Percentiles rank a stretch among this genome's conserved stretches.
phyloP scores from a whole-genome alignment of 2,329 filamentous ascomycete species.

The Albophoma yamanashiensis region DNA sequence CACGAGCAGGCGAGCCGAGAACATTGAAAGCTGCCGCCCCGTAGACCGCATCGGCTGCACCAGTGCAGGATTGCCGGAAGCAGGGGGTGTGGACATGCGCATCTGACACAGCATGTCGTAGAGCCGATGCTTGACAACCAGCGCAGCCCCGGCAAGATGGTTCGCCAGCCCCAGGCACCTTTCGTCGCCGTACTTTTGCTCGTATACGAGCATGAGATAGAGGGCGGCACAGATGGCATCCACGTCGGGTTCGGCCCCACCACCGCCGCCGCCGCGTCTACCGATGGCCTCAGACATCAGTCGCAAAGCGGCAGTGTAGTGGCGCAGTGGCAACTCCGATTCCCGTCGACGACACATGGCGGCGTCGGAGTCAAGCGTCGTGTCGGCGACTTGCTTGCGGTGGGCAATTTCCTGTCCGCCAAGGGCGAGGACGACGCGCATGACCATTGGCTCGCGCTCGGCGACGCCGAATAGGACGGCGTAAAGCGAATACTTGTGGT shows the following conservation, averaged over 20 bases:
- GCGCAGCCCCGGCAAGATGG: neutral
- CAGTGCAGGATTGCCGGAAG: neutral
- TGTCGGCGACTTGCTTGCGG: neutral
- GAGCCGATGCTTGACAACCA: neutral
- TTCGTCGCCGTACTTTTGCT: slow-evolving; percentile 25
- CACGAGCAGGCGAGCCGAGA: neutral
- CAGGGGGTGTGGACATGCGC: neutral
- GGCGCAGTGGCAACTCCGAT: neutral
- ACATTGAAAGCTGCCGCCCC: neutral
- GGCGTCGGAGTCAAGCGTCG: neutral
- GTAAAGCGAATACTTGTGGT: slow-evolving; percentile 21
- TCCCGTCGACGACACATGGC: neutral
- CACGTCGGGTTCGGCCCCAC: neutral
- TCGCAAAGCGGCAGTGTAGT: neutral
- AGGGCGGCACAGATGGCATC: slow-evolving; percentile 16
- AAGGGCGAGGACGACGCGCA: slow-evolving; percentile 24
- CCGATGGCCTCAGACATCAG: neutral
- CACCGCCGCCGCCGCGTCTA: neutral
- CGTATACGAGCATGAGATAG: slow-evolving; percentile 25
- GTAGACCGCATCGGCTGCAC: neutral
- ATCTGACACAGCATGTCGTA: neutral
- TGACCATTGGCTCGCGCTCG: slow-evolving; percentile 19
- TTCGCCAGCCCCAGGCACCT: neutral
- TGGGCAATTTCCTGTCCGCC: slow-evolving; percentile 19
- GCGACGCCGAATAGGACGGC: slow-evolving; percentile 24